Conservation (phyloP, 176 grass and related monocot species). For the Oryza meyeriana region DNA sequence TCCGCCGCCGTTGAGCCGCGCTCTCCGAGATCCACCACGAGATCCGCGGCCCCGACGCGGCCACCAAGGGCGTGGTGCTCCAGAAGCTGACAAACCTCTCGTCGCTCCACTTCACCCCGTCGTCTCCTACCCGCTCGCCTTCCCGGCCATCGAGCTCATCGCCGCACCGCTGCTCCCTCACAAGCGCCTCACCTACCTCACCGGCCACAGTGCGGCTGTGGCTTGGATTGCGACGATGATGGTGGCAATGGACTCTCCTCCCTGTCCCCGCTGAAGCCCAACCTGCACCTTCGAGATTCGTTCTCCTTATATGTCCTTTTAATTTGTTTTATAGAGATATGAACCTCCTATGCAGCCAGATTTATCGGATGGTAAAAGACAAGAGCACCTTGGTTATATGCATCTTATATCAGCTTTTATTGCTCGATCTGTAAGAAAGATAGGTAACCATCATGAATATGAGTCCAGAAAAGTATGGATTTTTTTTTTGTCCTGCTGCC, state of each 20-base stretch:
- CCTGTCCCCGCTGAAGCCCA: not conserved
- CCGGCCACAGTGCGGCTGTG: conserved; percentile 58
- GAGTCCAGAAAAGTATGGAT: not conserved
- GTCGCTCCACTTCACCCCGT: too few relatives aligned
- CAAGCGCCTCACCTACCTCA: too few relatives aligned
- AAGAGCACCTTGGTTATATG: conserved; percentile 29
- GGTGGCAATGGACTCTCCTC: not conserved
- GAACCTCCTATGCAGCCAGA: not conserved
- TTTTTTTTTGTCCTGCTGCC: not conserved
- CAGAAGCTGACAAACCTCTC: too few relatives aligned
- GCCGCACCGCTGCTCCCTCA: too few relatives aligned
- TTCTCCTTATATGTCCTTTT: not conserved
- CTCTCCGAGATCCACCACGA: too few relatives aligned
- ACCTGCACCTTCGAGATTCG: conserved; percentile 39
- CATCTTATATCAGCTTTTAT: conserved; percentile 36
- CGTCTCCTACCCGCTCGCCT: too few relatives aligned
- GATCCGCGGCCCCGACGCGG: too few relatives aligned
- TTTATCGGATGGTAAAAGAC: conserved; percentile 35
- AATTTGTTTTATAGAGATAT: conserved; percentile 26
- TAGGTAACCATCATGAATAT: conserved; percentile 32
- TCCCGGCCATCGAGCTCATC: too few relatives aligned
- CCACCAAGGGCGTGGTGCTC: too few relatives aligned
- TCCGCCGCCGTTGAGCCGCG: too few relatives aligned
- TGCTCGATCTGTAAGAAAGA: conserved; percentile 34
- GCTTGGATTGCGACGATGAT: conserved; percentile 84